Percentiles rank a stretch among this genome's conserved stretches.
Conservation (phyloP, 208 protist species). For the Porcisia hertigi region DNA sequence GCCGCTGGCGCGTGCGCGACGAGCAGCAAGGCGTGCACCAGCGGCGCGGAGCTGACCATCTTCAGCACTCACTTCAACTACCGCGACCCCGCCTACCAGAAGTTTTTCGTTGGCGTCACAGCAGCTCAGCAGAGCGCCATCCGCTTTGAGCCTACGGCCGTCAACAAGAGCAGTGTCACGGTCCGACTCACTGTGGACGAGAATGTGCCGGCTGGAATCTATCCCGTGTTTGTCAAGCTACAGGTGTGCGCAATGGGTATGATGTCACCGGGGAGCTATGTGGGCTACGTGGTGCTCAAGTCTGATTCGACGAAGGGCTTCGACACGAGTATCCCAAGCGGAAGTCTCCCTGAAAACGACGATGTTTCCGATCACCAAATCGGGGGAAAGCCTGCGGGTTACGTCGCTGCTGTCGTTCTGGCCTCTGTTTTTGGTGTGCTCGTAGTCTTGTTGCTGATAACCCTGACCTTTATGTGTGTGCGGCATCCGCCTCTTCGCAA, state of each 20-base stretch:
- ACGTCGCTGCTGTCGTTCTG: background rate
- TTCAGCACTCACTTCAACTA: conserved; percentile 37
- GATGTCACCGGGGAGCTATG: conserved; percentile 29
- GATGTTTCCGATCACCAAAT: background rate
- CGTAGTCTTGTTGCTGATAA: background rate
- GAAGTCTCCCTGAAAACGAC: background rate
- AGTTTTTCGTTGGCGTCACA: conserved; percentile 30
- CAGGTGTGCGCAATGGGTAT: conserved; percentile 34
- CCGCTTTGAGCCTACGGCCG: conserved; percentile 12
- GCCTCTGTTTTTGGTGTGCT: conserved; percentile 1
- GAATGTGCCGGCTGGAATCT: conserved; percentile 11
- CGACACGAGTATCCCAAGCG: conserved; percentile 2
- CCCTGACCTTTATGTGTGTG: background rate
- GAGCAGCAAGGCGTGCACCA: conserved; percentile 31
- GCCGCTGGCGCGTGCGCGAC: conserved; percentile 33
- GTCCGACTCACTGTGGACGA: conserved; percentile 17
- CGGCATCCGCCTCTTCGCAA: background rate
- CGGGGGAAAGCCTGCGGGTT: background rate
- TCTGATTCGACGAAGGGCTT: background rate
- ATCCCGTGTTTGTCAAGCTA: conserved; percentile 30
- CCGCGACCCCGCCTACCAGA: conserved; percentile 25
- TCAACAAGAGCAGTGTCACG: conserved; percentile 10
- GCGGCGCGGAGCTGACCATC: conserved; percentile 27
- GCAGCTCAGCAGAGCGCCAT: conserved; percentile 23
- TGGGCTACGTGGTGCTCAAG: conserved; percentile 25